Evolutionary conservation across 2,329 filamentous ascomycete genomes (phyloP).

Genomic region (Rachicladosporium sp.): DNA sequence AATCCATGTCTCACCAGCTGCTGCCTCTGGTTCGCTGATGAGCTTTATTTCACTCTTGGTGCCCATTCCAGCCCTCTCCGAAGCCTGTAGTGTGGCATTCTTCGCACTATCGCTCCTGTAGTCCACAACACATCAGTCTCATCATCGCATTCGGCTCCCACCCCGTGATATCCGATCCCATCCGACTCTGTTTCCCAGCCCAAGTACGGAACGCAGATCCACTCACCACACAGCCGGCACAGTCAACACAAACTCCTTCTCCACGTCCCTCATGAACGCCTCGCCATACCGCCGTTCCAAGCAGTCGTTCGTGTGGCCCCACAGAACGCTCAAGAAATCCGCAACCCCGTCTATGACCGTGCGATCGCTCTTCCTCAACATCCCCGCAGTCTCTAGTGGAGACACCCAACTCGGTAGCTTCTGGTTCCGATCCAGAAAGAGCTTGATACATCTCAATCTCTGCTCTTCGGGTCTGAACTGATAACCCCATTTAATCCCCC

Average conservation of each 20-base stretch:
- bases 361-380: conserved; percentile 61
- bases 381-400: conserved; percentile 62
- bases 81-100: conserved; percentile 66
- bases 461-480: conserved; percentile 69
- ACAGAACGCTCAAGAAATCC: conserved; percentile 66
- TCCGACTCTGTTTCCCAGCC: no score
- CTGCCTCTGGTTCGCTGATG: conserved; percentile 70
- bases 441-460: conserved; percentile 68
- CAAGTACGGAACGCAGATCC: neutral
- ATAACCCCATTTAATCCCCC: conserved; percentile 59
- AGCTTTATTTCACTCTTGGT: conserved; percentile 57
- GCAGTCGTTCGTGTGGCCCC: conserved; percentile 64
- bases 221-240: conserved; percentile 67
- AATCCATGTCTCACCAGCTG: conserved; percentile 32
- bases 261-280: conserved; percentile 53
- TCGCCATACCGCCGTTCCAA: conserved; percentile 63
- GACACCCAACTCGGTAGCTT: conserved; percentile 71
- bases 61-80: conserved; percentile 68
- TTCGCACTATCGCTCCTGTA: conserved; percentile 56
- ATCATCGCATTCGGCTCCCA: no score
- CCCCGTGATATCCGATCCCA: no score
- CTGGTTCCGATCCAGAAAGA: conserved; percentile 70
- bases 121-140: neutral
- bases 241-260: conserved; percentile 59
- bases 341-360: conserved; percentile 68